Base-by-base conservation (phyloP, 2,329 filamentous ascomycete genomes). In the Colletotrichum tropicicola region DNA sequence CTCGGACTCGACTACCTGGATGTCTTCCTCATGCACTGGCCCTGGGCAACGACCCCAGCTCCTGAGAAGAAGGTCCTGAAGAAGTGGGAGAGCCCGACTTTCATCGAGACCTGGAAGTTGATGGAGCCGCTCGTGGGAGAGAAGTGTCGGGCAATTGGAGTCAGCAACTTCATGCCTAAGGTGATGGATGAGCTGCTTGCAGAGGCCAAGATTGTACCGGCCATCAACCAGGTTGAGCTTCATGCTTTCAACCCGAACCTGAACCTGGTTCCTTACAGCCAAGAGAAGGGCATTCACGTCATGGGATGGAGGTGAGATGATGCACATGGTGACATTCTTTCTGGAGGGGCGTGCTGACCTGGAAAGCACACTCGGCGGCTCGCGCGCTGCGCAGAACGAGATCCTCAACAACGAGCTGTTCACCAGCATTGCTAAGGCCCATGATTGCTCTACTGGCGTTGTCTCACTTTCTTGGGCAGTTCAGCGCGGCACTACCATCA, bases 11-110 rank as follows among this genome's bases (percentile, higher is more conserved):
- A 75, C 41, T 77, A 77, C 56, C 39, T 77, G 19, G 75, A 77
- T 55, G 60, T 77, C 4, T 73, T 72, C 47, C 81, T 89, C 55
- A 74, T 73, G 70, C 72, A 73, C 51, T 73, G 71, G 74, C 68
- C 73, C 13, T 68, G 71, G 69, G 70, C 74, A 43, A 64, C 68
- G 15, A 71, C 71, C 1, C 69, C 71, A 7, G 49, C 45, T 9
- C 69, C 64, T 8, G 71, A 72, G 41, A 66, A 59, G 43, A 67
- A 67, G 43, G 52, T 68, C 13, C 56, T 74, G 35, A 63, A 59
- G 17, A 70, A 63, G 25, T 28, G 64, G 25, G 69, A 72, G 60
- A 71, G 68, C 59, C 73, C 73, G 6, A 71, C 71, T 2, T 70
- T 74, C 3, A 58, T 66, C n/a, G 71, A 73, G 58, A 71, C 70